These are phyloP conservation scores for Debaryomyces sp. DNA, from an alignment of 1,139 yeast genomes.

Conservation along the genomic window DNA sequence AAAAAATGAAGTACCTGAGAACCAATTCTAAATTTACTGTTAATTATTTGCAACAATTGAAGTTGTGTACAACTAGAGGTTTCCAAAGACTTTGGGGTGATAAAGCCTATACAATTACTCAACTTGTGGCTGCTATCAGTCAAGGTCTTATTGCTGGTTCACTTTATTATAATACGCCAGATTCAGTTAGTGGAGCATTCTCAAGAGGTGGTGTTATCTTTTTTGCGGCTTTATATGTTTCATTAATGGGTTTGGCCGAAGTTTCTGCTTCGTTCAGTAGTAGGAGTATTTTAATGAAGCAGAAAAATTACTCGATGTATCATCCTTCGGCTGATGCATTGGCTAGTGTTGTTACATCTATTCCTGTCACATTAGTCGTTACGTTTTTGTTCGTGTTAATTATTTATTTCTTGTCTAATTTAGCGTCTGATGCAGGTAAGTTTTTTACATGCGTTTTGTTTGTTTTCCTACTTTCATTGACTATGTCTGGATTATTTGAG, in stretches of 20 bases:
- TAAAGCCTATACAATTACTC: constrained; percentile 49
- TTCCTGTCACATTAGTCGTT: constrained; percentile 52
- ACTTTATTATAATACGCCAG: constrained; percentile 49
- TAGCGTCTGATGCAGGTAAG: constrained; percentile 54
- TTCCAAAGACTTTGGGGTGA: constrained; percentile 55
- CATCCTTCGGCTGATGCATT: constrained; percentile 64
- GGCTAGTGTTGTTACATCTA: constrained; percentile 45
- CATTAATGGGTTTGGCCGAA: constrained; percentile 59
- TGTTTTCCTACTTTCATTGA: constrained; percentile 28
- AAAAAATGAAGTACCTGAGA: constrained; percentile 46
- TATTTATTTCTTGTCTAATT: constrained; percentile 53
- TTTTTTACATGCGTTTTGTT: constrained; percentile 56
- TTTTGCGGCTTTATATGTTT: constrained; percentile 54
- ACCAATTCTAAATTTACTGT: constrained; percentile 48
- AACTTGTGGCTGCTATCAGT: constrained; percentile 46
- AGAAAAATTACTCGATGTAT: constrained; percentile 55
- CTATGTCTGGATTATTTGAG: constrained; percentile 49
- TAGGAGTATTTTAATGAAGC: constrained; percentile 58
- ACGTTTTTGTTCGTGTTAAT: constrained; percentile 47
- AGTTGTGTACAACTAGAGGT: constrained; percentile 49
- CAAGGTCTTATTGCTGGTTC: constrained; percentile 60
- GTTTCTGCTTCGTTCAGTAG: constrained; percentile 48
- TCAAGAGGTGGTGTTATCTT: constrained; percentile 62
- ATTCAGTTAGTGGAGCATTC: constrained; percentile 48
- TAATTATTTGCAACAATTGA: constrained; percentile 48